Evolutionary conservation across 768 basidiomycete genomes (phyloP).

Genomic region (Suillus clintonianus): DNA sequence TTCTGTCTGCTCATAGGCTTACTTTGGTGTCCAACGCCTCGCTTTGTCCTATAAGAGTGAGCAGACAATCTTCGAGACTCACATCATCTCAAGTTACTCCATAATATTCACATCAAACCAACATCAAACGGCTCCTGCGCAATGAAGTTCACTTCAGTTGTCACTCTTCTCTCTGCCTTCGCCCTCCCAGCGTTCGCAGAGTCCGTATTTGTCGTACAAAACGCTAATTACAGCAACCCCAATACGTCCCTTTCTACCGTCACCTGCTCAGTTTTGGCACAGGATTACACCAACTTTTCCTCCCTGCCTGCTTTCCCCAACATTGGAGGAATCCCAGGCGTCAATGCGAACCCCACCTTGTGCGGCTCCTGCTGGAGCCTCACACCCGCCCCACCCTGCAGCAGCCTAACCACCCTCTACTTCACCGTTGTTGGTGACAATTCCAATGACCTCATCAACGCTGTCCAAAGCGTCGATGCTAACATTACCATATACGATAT

Average conservation of each 20-base stretch:
- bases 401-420: background rate
- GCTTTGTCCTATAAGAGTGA: background rate
- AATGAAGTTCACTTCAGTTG: conserved; percentile 3
- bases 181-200: background rate
- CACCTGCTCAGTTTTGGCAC: conserved; percentile 17
- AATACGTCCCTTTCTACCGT: conserved; percentile 6
- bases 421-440: conserved; percentile 19
- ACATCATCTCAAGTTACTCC: background rate
- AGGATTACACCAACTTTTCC: conserved; percentile 13
- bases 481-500: background rate
- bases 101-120: background rate
- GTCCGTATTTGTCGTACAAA: background rate
- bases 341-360: background rate
- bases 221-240: conserved; percentile 5
- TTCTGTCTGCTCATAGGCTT: background rate
- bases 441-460: conserved; percentile 8
- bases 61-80: background rate
- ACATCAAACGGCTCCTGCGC: background rate
- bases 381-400: background rate
- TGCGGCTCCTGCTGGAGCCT: conserved; percentile 11
- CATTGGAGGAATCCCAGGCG: conserved; percentile 7
- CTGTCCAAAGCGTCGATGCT: background rate
- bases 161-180: conserved; percentile 10
- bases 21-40: background rate
- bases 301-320: conserved; percentile 11